phyloP scores from a whole-genome alignment of 2,329 filamentous ascomycete genomes.

The Paramyrothecium sp. region DNA sequence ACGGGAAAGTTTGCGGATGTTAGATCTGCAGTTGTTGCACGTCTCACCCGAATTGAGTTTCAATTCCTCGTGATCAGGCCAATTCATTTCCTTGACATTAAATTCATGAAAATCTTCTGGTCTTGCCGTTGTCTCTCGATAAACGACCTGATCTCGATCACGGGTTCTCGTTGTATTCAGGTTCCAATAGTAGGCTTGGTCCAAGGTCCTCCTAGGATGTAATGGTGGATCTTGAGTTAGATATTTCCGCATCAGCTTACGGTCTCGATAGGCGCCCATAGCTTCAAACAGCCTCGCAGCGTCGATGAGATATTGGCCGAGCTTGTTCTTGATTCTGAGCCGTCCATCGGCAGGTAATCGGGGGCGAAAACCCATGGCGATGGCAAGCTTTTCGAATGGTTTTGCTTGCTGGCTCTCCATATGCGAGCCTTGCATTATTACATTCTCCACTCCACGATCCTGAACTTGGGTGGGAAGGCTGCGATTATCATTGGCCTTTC shows the following conservation, averaged over 20 bases:
- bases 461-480: no score
- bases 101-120: background rate
- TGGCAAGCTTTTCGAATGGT: background rate
- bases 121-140: background rate
- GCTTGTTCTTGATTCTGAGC: background rate
- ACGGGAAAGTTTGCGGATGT: background rate
- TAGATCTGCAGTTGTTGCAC: background rate
- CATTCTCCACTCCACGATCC: no score
- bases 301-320: background rate
- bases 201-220: background rate
- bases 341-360: background rate
- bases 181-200: background rate
- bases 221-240: background rate
- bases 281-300: background rate
- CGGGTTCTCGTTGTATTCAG: background rate
- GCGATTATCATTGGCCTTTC: no score
- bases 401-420: background rate
- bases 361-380: background rate
- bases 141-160: background rate
- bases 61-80: background rate
- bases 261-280: background rate
- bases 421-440: no score
- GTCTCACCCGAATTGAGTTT: background rate
- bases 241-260: background rate
- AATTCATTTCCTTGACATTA: background rate